A percentile compares a stretch with the other conserved stretches of the same genome.
These are phyloP conservation scores for Protomyces inundatus DNA, from an alignment of 1,139 yeast species.

Conservation along the genomic window DNA sequence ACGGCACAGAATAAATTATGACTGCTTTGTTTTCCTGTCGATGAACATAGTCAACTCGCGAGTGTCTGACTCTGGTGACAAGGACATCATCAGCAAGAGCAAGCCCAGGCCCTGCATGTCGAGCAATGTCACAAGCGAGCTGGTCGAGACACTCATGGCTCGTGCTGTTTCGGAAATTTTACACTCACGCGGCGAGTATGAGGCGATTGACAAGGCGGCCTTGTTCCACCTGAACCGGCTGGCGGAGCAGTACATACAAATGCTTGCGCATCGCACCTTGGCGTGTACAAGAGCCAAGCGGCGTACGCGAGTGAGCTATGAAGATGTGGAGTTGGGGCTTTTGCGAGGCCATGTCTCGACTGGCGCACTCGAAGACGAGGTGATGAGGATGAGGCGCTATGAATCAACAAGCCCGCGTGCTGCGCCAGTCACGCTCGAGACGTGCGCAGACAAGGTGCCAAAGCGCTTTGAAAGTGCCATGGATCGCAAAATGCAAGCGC, in stretches of 20 bases:
- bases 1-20: conserved; percentile 3
- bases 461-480: conserved; percentile 14
- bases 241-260: conserved; percentile 6
- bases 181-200: neutral
- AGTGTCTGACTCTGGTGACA: neutral
- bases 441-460: conserved; percentile 11
- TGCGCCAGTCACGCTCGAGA: neutral
- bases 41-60: neutral
- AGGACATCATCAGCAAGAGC: neutral
- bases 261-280: conserved; percentile 1
- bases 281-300: conserved; percentile 13
- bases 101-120: neutral
- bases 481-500: conserved; percentile 5
- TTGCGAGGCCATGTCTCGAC: conserved; percentile 6
- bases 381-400: neutral
- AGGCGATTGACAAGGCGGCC: neutral
- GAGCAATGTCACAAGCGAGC: conserved; percentile 8
- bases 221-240: conserved; percentile 12
- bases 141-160: conserved; percentile 6
- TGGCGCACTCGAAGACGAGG: conserved; percentile 15
- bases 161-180: conserved; percentile 2
- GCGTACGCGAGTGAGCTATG: conserved; percentile 11
- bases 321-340: conserved; percentile 14
- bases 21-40: neutral
- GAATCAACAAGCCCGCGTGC: neutral